A percentile compares a stretch with the other conserved stretches of the same genome.
Conservation (phyloP, 164 flowering plant genomes). For the Buxus sempervirens region DNA sequence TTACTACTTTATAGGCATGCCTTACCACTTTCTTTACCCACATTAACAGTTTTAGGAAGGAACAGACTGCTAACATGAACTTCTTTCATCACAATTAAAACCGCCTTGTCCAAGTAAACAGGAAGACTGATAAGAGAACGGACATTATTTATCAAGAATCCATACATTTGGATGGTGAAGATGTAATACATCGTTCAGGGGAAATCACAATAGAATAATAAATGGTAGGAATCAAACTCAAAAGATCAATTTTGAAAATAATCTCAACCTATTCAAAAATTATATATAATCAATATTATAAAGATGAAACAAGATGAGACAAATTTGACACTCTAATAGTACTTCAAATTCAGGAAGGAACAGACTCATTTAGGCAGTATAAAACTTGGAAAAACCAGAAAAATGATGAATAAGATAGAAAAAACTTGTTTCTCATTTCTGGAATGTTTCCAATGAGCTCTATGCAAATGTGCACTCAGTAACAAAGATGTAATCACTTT, state of each 20-base stretch:
- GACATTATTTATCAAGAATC: background rate
- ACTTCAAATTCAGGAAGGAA: too few species aligned
- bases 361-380: too few species aligned
- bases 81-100: conserved; percentile 86
- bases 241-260: background rate
- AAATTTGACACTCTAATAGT: too few species aligned
- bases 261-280: background rate
- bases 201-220: background rate
- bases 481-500: too few species aligned
- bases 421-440: too few species aligned
- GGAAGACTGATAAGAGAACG: conserved; percentile 66
- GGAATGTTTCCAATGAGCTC: too few species aligned
- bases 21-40: conserved; percentile 95
- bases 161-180: background rate
- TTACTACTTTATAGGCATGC: background rate
- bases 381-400: too few species aligned
- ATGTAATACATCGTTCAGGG: background rate
- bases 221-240: too few species aligned
- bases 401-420: too few species aligned
- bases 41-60: conserved; percentile 72
- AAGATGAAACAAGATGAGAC: background rate
- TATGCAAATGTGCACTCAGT: too few species aligned
- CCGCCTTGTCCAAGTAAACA: conserved; percentile 88
- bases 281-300: background rate
- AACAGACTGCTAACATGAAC: conserved; percentile 91